Evolutionary conservation across 1,139 yeast genomes (phyloP).

Genomic region (Meyerozyma elateridarum): DNA sequence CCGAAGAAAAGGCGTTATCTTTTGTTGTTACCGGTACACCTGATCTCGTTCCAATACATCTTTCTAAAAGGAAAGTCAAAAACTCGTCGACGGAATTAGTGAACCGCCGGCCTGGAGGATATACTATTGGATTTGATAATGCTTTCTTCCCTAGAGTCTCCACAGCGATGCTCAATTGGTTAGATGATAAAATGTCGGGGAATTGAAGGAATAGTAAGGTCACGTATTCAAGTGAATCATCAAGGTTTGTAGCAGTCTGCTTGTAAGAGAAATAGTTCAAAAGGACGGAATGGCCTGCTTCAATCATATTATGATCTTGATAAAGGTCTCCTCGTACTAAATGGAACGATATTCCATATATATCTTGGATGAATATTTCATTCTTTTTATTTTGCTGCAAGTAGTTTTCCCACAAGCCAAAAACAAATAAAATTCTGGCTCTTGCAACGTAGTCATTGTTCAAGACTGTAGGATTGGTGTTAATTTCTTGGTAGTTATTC

Average conservation of each 20-base stretch:
- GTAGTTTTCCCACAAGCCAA: conserved; percentile 57
- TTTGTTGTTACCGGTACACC: conserved; percentile 23
- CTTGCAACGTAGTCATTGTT: conserved; percentile 33
- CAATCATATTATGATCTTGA: conserved; percentile 40
- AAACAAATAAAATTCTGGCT: conserved; percentile 50
- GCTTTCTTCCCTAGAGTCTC: conserved; percentile 53
- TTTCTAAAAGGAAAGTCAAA: conserved; percentile 36
- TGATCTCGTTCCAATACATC: conserved; percentile 29
- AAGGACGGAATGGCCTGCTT: conserved; percentile 66
- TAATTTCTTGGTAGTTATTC: conserved; percentile 34
- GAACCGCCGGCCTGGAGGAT: conserved; percentile 18
- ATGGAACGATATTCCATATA: conserved; percentile 41
- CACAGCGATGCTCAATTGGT: conserved; percentile 56
- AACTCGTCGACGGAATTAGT: conserved; percentile 31
- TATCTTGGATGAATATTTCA: conserved; percentile 23
- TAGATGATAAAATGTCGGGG: conserved; percentile 51
- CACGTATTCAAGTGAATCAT: conserved; percentile 31
- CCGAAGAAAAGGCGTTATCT: conserved; percentile 24
- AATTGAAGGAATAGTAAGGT: conserved; percentile 42
- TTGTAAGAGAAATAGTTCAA: conserved; percentile 38
- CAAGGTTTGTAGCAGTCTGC: conserved; percentile 19
- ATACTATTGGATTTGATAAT: conserved; percentile 37
- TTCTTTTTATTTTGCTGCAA: conserved; percentile 30
- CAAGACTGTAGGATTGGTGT: conserved; percentile 31
- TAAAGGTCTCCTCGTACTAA: conserved; percentile 33